These are phyloP conservation scores for Pythium plurisporium DNA, from an alignment of 352 stramenopile genomes.

Conservation along the genomic window DNA sequence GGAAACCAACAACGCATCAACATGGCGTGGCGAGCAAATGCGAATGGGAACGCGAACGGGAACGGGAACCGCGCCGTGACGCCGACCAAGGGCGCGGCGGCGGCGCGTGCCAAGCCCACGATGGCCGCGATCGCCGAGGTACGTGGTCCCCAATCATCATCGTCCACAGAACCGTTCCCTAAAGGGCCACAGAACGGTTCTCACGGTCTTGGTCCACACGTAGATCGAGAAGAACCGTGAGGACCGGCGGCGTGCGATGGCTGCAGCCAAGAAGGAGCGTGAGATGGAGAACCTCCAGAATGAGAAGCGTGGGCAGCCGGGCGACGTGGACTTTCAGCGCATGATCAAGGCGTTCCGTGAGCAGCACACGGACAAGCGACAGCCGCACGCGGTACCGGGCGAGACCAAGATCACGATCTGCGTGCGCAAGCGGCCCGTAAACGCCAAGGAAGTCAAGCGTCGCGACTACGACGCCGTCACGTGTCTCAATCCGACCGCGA, in stretches of 20 bases:
- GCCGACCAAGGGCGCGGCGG: conserved; percentile 17
- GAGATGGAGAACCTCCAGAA: conserved; percentile 77
- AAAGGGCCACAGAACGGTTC: neutral
- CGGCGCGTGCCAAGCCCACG: conserved; percentile 42
- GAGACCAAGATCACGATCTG: conserved; percentile 94
- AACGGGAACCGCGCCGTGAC: conserved; percentile 19
- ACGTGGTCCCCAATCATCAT: no score
- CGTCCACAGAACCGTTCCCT: neutral
- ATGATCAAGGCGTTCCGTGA: conserved; percentile 88
- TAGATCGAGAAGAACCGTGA: conserved; percentile 86
- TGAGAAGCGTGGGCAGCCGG: conserved; percentile 74
- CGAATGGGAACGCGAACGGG: conserved; percentile 22
- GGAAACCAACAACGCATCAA: neutral
- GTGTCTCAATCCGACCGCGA: conserved; percentile 90
- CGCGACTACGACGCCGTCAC: conserved; percentile 96
- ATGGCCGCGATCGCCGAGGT: conserved; percentile 66
- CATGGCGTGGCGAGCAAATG: conserved; percentile 35
- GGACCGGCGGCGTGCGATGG: conserved; percentile 78
- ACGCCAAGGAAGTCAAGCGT: conserved; percentile 85
- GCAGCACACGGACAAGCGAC: conserved; percentile 57
- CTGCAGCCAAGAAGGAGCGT: conserved; percentile 81
- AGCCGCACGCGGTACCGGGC: conserved; percentile 35
- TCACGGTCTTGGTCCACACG: neutral
- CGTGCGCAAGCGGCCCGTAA: conserved; percentile 95
- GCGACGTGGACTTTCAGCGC: conserved; percentile 89